phyloP scores from a whole-genome alignment of 495 filamentous ascomycete genomes.

The Xylaria sp. region DNA sequence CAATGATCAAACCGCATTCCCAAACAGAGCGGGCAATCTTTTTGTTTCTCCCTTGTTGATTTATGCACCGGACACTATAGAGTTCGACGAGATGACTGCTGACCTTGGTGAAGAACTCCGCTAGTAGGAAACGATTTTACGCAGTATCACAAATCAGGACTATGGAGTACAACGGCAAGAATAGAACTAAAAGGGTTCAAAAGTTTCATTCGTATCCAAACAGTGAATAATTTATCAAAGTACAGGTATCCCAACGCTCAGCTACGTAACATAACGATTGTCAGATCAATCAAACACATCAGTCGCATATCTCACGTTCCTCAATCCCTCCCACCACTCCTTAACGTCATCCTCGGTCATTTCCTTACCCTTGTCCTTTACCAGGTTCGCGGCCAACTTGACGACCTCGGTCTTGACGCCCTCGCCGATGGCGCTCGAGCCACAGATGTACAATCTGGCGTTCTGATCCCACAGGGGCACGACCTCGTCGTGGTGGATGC shows the following conservation, averaged over 20 bases:
- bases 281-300: constrained; percentile 69
- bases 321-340: constrained; percentile 63
- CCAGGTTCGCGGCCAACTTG: constrained; percentile 57
- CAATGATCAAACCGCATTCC: no score
- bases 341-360: constrained; percentile 47
- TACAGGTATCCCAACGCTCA: neutral
- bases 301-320: constrained; percentile 69
- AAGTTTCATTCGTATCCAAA: neutral
- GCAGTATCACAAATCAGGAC: no score
- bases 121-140: no score
- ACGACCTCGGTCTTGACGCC: constrained; percentile 56
- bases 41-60: no score
- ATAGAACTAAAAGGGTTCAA: no score
- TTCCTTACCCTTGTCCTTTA: constrained; percentile 43
- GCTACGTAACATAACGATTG: neutral
- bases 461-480: constrained; percentile 61
- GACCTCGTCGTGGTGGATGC: constrained; percentile 58
- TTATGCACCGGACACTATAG: no score
- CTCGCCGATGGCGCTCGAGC: constrained; percentile 66
- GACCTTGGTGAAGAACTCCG: no score
- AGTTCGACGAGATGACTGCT: no score
- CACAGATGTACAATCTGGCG: constrained; percentile 72
- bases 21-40: no score
- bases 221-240: neutral
- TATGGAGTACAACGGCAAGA: no score